Conservation (phyloP, 108 stramenopile species). For the Aureococcus anophagefferens region DNA sequence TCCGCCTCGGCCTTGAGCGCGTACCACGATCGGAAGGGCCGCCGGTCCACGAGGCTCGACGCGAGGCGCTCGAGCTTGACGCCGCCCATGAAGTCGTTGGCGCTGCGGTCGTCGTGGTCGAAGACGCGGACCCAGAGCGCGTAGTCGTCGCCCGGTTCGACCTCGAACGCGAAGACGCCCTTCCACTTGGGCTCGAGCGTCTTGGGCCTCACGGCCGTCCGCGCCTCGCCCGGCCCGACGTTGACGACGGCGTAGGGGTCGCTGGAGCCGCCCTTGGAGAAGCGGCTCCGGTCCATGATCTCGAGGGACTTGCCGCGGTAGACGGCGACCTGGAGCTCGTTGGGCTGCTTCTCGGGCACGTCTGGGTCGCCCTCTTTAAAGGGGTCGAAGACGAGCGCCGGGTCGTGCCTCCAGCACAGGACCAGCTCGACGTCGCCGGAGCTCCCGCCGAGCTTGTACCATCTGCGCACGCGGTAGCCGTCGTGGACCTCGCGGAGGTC, state of each 20-base stretch:
- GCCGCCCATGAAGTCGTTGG: not conserved
- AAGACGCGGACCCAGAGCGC: not conserved
- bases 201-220: no score
- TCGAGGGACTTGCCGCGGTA: not conserved
- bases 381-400: constrained; percentile 3
- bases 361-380: not conserved
- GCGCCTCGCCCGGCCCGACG: no score
- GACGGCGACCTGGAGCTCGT: not conserved
- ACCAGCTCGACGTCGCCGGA: not conserved
- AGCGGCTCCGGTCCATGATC: constrained; percentile 7
- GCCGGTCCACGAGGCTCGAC: not conserved
- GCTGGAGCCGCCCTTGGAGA: not conserved
- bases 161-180: not conserved
- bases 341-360: not conserved
- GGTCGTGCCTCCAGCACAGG: not conserved
- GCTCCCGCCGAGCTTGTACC: not conserved
- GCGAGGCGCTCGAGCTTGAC: not conserved
- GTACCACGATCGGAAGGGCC: not conserved
- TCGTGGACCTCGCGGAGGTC: not conserved
- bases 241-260: not conserved
- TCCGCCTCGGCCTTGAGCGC: not conserved
- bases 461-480: no score
- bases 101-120: not conserved
- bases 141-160: not conserved
- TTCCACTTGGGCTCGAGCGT: not conserved